Base-by-base conservation (phyloP, 495 filamentous ascomycete species). In the Lophiotrema nucula region DNA sequence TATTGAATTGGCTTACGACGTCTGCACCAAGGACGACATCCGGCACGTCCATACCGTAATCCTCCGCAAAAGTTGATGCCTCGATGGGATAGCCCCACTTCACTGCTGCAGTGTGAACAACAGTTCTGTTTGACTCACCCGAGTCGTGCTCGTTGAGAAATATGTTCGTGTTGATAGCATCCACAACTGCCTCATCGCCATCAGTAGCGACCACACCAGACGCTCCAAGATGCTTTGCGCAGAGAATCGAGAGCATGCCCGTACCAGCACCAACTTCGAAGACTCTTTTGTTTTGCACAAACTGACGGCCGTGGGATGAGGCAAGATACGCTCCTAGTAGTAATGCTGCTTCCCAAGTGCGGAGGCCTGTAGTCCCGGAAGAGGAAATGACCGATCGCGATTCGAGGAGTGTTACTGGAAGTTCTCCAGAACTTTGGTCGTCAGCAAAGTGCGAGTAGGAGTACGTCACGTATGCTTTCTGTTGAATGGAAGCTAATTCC, bases 301-400 rank as follows among this genome's bases (percentile, higher is more conserved):
- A 56, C 11, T 60, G 53, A 42, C 60, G 64, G 12, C 77, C 82
- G 0, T 63, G 44, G 0, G 67, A 46, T 0, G 65, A 60, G 15
- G 76, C 72, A 11, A 80, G 74, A 27, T 93, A 95, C 19, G 88
- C 80, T 0, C 85, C 89, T 0, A 97, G 78, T 67, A 91, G 87
- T n/a, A 97, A 72, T 0, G 90, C 84, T 3, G 92, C 92, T 73
- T 96, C 92, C 92, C 92, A 97, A 4, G 92, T 97, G 11, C 92
- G 83, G 24, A 90, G 76, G 0, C 92, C 92, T 0, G 92, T 97
- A 2, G 88, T 95, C 3, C 88, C 89, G 4, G 78, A 73, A 0
- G 83, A 82, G 8, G 88, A 84, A 38, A 97, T 82, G 1, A 96
- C 69, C 24, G 79, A 78, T 3, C 86, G 83, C 11, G 87, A 84